Percentiles rank a stretch among this genome's conserved stretches.
Evolutionary conservation across 371 early-diverging fungal species (phyloP).

Genomic region (Nosema muscidifuracis): DNA sequence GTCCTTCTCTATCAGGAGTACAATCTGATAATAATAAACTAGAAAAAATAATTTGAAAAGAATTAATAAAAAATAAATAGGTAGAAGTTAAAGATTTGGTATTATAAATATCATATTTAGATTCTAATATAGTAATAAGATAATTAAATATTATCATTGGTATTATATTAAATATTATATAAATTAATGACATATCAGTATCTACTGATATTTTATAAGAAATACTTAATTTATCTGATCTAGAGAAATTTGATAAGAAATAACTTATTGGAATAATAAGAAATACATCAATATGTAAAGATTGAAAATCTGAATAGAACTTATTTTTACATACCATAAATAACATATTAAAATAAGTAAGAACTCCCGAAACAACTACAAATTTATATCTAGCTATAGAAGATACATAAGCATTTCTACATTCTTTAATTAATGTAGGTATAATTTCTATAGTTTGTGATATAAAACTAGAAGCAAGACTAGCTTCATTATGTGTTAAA

Average conservation of each 20-base stretch:
- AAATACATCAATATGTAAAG: constrained; percentile 56
- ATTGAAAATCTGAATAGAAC: constrained; percentile 59
- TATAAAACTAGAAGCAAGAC: constrained; percentile 90
- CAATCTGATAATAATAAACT: constrained; percentile 8
- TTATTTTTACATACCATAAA: constrained; percentile 67
- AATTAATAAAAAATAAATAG: constrained; percentile 15
- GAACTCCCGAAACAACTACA: constrained; percentile 81
- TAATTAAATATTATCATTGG: background rate
- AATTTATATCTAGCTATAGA: constrained; percentile 91
- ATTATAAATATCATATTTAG: background rate
- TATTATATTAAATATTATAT: constrained; percentile 2
- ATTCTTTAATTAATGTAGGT: constrained; percentile 80
- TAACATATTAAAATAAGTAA: constrained; percentile 78
- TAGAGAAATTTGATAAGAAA: constrained; percentile 38
- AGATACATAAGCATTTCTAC: constrained; percentile 88
- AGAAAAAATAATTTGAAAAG: constrained; percentile 7
- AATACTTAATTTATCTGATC: constrained; percentile 20
- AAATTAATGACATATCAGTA: background rate
- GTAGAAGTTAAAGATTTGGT: background rate
- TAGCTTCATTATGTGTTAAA: constrained; percentile 86
- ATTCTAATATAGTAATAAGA: background rate
- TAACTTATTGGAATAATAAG: constrained; percentile 42
- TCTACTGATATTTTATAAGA: constrained; percentile 21
- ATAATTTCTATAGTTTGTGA: constrained; percentile 81
- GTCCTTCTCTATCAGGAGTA: constrained; percentile 7